These are phyloP conservation scores for Leptosphaerulina australis DNA, from an alignment of 2,329 filamentous ascomycete species.

Conservation along the genomic window DNA sequence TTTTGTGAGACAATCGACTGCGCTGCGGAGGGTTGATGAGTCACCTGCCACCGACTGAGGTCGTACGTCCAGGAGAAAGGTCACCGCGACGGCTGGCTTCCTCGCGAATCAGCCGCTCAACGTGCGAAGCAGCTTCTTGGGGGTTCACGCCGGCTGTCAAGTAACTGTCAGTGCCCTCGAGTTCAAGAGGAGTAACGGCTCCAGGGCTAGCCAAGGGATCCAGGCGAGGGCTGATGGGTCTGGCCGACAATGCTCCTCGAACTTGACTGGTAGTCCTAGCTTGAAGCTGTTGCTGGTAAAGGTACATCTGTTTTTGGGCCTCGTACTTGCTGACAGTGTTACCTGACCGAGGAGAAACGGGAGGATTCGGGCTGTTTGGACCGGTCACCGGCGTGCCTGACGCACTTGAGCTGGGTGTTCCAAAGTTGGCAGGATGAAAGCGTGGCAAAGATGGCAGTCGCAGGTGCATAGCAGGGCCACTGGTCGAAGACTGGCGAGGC, in stretches of 20 bases:
- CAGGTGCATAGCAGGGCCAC: slow-evolving; percentile 46
- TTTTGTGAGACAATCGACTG: slow-evolving; percentile 10
- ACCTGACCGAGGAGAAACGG: slow-evolving; percentile 50
- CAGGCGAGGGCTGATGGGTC: slow-evolving; percentile 56
- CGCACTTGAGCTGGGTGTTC: slow-evolving; percentile 48
- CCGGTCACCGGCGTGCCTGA: slow-evolving; percentile 47
- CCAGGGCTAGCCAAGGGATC: slow-evolving; percentile 58
- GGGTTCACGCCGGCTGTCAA: slow-evolving; percentile 52
- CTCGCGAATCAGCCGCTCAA: slow-evolving; percentile 56
- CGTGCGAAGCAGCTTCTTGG: slow-evolving; percentile 48
- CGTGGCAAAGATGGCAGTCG: slow-evolving; percentile 58
- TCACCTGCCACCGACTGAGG: slow-evolving; percentile 43
- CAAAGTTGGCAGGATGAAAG: slow-evolving; percentile 61
- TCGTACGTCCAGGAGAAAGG: slow-evolving; percentile 37
- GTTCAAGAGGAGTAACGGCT: slow-evolving; percentile 59
- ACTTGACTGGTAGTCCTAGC: slow-evolving; percentile 37
- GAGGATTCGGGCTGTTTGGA: slow-evolving; percentile 50
- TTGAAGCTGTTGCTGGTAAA: slow-evolving; percentile 56
- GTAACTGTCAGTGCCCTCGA: slow-evolving; percentile 54
- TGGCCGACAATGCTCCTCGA: slow-evolving; percentile 32
- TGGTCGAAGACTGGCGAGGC: slow-evolving; percentile 43
- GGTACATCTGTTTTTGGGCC: slow-evolving; percentile 56
- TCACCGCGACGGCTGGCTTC: slow-evolving; percentile 50
- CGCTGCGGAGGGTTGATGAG: slow-evolving; percentile 23
- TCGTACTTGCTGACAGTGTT: slow-evolving; percentile 54